phyloP scores from a whole-genome alignment of 2,329 filamentous ascomycete species.

The Arthrocladium fulminans region DNA sequence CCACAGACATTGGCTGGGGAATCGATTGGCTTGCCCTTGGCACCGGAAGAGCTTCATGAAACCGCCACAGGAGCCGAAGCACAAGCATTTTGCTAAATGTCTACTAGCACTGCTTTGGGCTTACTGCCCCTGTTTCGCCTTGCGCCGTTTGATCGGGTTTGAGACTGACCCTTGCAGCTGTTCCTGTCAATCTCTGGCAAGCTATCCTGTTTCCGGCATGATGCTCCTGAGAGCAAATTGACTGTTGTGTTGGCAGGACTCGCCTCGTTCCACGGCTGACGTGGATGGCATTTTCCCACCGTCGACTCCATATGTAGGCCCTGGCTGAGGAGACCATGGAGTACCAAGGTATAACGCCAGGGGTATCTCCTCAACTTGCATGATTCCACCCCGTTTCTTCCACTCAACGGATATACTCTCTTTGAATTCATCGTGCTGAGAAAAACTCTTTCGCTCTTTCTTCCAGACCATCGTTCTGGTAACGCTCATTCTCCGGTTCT shows the following conservation, averaged over 20 bases:
- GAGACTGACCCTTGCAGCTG: constrained; percentile 4
- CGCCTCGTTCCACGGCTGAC: neutral
- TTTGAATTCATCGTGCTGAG: constrained; percentile 1
- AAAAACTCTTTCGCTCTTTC: constrained; percentile 3
- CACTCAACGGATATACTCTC: neutral
- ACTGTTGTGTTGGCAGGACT: neutral
- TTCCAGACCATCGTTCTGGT: constrained; percentile 7
- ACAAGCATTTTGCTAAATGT: neutral
- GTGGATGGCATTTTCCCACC: neutral
- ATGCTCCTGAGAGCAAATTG: neutral
- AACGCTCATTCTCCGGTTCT: neutral
- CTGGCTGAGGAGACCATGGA: neutral
- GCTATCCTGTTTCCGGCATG: neutral
- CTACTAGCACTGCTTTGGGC: neutral
- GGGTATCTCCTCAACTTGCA: constrained; percentile 2
- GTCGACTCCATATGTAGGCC: neutral
- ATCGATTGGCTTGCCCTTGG: neutral
- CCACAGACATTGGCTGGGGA: neutral
- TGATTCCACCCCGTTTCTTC: constrained; percentile 2
- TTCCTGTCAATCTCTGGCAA: neutral
- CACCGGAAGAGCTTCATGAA: neutral
- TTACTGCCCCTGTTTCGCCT: constrained; percentile 1
- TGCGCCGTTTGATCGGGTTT: constrained; percentile 1
- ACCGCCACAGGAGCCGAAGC: neutral
- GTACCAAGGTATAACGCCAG: neutral